Evolutionary conservation across 768 basidiomycete genomes (phyloP), one percentile per base, ranked within the genome.

Genomic region (Cyclocybe cylindracea): DNA sequence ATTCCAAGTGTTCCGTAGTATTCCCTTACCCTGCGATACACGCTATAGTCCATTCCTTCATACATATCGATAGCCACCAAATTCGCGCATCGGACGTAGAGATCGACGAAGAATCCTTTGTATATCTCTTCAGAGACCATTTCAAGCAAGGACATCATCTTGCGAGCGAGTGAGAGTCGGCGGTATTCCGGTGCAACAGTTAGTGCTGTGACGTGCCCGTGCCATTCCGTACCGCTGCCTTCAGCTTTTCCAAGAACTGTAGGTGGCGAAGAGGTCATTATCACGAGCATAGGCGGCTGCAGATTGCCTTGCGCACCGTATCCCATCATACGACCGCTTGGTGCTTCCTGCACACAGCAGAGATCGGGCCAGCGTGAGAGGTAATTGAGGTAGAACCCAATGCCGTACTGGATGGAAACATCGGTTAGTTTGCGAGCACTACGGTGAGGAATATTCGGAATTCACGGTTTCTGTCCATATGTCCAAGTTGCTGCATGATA

Each of bases 391-490:
- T 98, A 97, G 68, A 96, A 97, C 18, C 79, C 81, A 61, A 92
- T 87, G 43, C 87, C 86, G 68, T 94, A 98, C 91, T 95, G 56
- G 13, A 2, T 32, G 31, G 10, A 40, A 39, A 16, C 33, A n/a
- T 14, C 36, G 31, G 50, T 19, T 35, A 33, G n/a, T 7, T 46
- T 40, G 33, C n/a, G 34, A 41, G 14, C 29, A 4, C 10, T 31
- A 9, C 14, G 18, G 29, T 11, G 38, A n/a, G 37, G 10, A 43
- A 29, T 32, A n/a, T 32, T 39, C 24, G 14, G 16, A 32, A 72
- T 86, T 63, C 61, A 94, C 95, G 16, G 97, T 98, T 72, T 98
- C 96, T 40, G 97, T 98, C 93, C 93, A 98, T 40, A 94, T 76
- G 68, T 98, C 96, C 63, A 96, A 73, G 70, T 99, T 98, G 54